Conservation (phyloP, 2,329 filamentous ascomycete species). For the Hymenoscyphus infarciens region DNA sequence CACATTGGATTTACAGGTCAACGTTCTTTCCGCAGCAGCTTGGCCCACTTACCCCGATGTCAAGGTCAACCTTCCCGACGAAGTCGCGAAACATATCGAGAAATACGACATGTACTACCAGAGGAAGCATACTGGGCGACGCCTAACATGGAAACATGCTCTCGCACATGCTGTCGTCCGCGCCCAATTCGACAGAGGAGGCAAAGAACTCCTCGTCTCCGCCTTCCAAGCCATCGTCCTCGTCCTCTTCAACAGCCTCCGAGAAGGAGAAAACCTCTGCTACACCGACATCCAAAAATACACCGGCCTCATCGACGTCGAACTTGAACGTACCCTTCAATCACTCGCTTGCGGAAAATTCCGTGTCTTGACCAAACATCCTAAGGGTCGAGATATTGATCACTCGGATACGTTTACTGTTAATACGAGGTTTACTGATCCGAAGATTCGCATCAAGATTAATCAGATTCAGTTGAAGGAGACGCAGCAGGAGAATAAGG, state of each 20-base stretch:
- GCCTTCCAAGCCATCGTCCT: slow-evolving; percentile 91
- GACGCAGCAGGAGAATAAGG: slow-evolving; percentile 90
- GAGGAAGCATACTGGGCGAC: slow-evolving; percentile 81
- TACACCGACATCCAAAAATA: slow-evolving; percentile 73
- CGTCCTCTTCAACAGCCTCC: slow-evolving; percentile 78
- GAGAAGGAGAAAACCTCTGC: slow-evolving; percentile 58
- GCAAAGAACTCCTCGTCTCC: slow-evolving; percentile 86
- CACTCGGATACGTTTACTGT: slow-evolving; percentile 79
- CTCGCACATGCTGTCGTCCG: slow-evolving; percentile 87
- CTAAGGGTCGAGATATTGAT: slow-evolving; percentile 77
- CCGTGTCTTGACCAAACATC: slow-evolving; percentile 79
- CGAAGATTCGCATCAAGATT: slow-evolving; percentile 91
- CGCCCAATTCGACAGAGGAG: slow-evolving; percentile 72
- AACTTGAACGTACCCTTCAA: slow-evolving; percentile 87
- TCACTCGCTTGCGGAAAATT: slow-evolving; percentile 90
- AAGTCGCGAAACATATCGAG: slow-evolving; percentile 72
- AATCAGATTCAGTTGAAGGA: slow-evolving; percentile 98
- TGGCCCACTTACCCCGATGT: slow-evolving; percentile 89
- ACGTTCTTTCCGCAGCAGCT: slow-evolving; percentile 82
- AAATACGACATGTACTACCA: slow-evolving; percentile 85
- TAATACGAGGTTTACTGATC: slow-evolving; percentile 72
- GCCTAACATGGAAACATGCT: slow-evolving; percentile 86
- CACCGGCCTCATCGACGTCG: slow-evolving; percentile 70
- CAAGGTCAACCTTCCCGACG: slow-evolving; percentile 67
- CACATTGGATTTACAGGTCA: slow-evolving; percentile 74